Evolutionary conservation across 1,139 yeast species (phyloP), one percentile per base, ranked within the genome.

Genomic region (Kurtzmaniella natalensis): DNA sequence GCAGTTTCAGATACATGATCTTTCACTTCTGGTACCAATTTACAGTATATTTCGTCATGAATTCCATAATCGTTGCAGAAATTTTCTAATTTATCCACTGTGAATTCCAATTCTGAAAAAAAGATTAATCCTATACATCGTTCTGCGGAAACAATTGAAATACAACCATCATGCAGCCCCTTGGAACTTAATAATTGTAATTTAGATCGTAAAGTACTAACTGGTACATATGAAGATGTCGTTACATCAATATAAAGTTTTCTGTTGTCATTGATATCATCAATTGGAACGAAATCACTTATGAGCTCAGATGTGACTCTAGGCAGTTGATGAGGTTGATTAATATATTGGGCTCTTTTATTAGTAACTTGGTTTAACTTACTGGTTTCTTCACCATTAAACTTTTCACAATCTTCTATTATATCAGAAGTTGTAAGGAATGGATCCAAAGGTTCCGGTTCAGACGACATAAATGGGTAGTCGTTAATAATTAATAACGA

Each of bases 101-200:
- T 70, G 40, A 65, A 63, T 41, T 76, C 81, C 38, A 77, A 57
- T 37, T 73, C 78, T 0, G 80, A 69, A 28, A 71, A 75, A 33
- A 74, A 70, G 7, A 77, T 45, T 7, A 75, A 45, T 0, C 81
- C 82, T 10, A 72, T 64, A 33, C 78, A 61, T 0, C 57, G 47
- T 11, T 48, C 43, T 23, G 59, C 45, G 32, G 53, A 57, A 14
- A 66, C 43, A n/a, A 77, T 53, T 1, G 81, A 77, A 17, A 77
- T 51, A 44, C 79, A 74, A 0, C 81, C 81, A 48, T 77, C 83
- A 18, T 73, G 51, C 34, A 74, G 61, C 2, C 69, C 64, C 16
- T 59, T 59, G 11, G 51, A 49, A 23, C 72, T 77, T 11, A 72
- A 51, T 6, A 56, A 40, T 3, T 45, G 37, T 25, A 72, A 48